These are phyloP conservation scores for Leucaena leucocephala DNA, from an alignment of 306 rosid genomes.

Conservation along the genomic window DNA sequence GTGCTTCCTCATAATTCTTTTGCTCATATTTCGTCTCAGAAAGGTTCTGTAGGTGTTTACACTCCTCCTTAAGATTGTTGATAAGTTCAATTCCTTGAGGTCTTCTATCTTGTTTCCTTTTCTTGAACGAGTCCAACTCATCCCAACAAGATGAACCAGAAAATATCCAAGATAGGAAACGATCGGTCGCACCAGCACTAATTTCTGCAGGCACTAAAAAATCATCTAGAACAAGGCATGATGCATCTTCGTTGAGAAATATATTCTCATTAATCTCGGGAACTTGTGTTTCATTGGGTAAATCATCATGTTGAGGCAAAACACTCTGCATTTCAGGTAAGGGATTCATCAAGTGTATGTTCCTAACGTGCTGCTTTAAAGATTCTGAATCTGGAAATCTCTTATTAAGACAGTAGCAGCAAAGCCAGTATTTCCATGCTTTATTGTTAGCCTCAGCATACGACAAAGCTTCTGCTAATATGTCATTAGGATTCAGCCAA, in stretches of 20 bases:
- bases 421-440: conserved; percentile 82
- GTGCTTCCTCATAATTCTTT: too few species aligned
- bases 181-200: too few species aligned
- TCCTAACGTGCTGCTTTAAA: conserved; percentile 65
- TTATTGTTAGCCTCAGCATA: conserved; percentile 63
- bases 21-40: conserved; percentile 62
- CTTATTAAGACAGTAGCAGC: conserved; percentile 63
- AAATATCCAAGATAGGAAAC: too few species aligned
- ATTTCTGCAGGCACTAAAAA: too few species aligned
- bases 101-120: conserved; percentile 37
- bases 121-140: too few species aligned
- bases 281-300: too few species aligned
- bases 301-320: conserved; percentile 65
- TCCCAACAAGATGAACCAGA: too few species aligned
- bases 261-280: conserved; percentile 38
- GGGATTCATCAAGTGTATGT: too few species aligned
- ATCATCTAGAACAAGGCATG: too few species aligned
- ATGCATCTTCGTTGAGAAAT: too few species aligned
- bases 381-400: conserved; percentile 60
- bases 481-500: conserved; percentile 43
- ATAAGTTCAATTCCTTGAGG: conserved; percentile 71
- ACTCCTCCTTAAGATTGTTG: conserved; percentile 80
- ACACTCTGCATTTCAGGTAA: too few species aligned
- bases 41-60: conserved; percentile 66
- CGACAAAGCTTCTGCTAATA: conserved; percentile 70